A percentile compares a stretch with the other conserved stretches of the same genome.
phyloP scores from a whole-genome alignment of 2,329 filamentous ascomycete species.

The Sordariomycetes sp. region DNA sequence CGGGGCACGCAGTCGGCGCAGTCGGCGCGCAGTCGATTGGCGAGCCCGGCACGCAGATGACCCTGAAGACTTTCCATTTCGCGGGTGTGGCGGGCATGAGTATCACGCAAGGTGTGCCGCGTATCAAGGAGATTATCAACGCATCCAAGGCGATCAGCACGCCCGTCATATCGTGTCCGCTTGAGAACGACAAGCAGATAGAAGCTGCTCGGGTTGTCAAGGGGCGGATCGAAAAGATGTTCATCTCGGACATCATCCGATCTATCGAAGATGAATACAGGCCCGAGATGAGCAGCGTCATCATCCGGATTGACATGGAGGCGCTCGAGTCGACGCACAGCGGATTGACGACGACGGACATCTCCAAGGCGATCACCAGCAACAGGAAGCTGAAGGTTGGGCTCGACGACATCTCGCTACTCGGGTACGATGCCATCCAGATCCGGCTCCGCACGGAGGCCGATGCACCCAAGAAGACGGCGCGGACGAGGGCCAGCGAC shows the following conservation, averaged over 20 bases:
- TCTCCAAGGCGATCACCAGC: constrained; percentile 64
- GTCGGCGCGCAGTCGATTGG: constrained; percentile 97
- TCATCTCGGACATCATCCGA: constrained; percentile 66
- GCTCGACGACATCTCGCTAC: constrained; percentile 51
- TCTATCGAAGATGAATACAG: constrained; percentile 86
- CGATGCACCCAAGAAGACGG: constrained; percentile 32
- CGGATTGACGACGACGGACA: constrained; percentile 63
- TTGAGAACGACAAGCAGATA: constrained; percentile 65
- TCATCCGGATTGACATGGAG: constrained; percentile 70
- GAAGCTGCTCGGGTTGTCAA: constrained; percentile 84
- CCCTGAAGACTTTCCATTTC: constrained; percentile 98
- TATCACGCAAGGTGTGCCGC: constrained; percentile 96
- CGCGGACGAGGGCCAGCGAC: constrained; percentile 31
- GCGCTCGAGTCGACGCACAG: constrained; percentile 74
- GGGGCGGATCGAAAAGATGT: constrained; percentile 90
- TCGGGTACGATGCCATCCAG: constrained; percentile 52
- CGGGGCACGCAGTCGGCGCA: constrained; percentile 89
- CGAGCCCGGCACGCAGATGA: constrained; percentile 98
- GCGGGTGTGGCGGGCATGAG: constrained; percentile 99
- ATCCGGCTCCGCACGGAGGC: constrained; percentile 56
- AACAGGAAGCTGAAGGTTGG: constrained; percentile 77
- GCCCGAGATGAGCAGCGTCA: constrained; percentile 63
- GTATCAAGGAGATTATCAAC: constrained; percentile 99
- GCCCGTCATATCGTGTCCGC: constrained; percentile 79
- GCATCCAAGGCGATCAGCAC: constrained; percentile 90